Base-by-base conservation (phyloP, 169 alveolate genomes). In the Plasmodium fragile region DNA sequence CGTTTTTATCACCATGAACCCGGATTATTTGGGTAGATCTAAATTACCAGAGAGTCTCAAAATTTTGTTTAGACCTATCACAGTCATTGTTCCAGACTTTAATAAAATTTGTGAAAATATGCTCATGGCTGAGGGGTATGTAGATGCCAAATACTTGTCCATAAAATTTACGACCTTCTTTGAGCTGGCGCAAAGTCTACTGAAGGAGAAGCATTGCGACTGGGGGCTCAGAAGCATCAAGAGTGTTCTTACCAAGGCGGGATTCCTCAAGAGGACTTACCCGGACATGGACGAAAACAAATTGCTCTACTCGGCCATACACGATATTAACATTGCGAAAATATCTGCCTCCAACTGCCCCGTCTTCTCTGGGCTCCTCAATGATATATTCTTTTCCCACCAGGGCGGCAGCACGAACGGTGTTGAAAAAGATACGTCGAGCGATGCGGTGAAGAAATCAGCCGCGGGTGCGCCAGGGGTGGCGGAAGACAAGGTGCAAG, bases 191-290 rank as follows among this genome's bases (percentile, higher is more conserved):
- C 97, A 96, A 93, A 99, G 98, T 94, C 94, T 98, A 85, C 97
- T 98, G 81, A 98, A 98, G 92, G 98, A 98, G 82, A 95, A 96
- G 92, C 99, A 98, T 93, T 98, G 98, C 92, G 99, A 98, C 97
- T 98, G 99, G 99, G 99, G 99, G 45, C 97, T 98, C 83, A 97
- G 99, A 80, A 99, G 99, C 89, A 98, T 98, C 94, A 98, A 98
- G 95, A 97, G 99, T 18, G 99, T 98, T 93, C 93, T 98, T 85
- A 99, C 98, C 73, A 99, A 98, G 65, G 99, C 99, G 13, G 99
- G 99, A 59, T 98, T 98, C 59, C 98, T 98, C 95, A 98, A 98
- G 93, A 96, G 99, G 92, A 98, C 99, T 7, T 99, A 98, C 95
- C 98, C 99, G 45, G 92, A 96, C 87, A 96, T 98, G 91, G 95